A percentile compares a stretch with the other conserved stretches of the same genome.
Conservation (phyloP, 2,329 filamentous ascomycete genomes). For the Elsinoe batatas region DNA sequence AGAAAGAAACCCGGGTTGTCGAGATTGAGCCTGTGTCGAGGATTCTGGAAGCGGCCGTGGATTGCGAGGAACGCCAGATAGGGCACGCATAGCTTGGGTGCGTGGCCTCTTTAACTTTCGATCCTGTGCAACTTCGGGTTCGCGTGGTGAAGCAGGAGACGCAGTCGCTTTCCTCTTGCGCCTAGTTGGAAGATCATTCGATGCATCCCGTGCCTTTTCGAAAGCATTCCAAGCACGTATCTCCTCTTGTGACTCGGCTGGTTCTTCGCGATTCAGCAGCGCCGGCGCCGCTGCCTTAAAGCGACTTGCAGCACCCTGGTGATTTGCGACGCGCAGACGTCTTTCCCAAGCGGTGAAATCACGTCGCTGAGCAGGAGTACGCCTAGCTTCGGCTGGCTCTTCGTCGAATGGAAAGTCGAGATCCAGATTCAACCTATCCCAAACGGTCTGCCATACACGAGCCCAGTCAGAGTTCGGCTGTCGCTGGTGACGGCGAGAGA, state of each 20-base stretch:
- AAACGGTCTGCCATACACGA: conserved; percentile 81
- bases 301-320: conserved; percentile 62
- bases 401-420: conserved; percentile 80
- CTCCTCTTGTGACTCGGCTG: conserved; percentile 58
- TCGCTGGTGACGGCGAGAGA: conserved; percentile 16
- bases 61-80: not conserved
- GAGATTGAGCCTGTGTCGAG: conserved; percentile 24
- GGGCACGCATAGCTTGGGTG: conserved; percentile 35
- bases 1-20: conserved; percentile 65
- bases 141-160: conserved; percentile 56
- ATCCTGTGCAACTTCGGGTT: conserved; percentile 52
- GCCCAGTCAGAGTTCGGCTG: conserved; percentile 47
- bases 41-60: conserved; percentile 20
- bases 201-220: conserved; percentile 67
- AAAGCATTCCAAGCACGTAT: conserved; percentile 81
- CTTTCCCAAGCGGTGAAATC: conserved; percentile 69
- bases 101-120: conserved; percentile 81
- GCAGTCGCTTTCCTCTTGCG: conserved; percentile 75
- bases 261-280: conserved; percentile 41
- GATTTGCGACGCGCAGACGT: conserved; percentile 69
- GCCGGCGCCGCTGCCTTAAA: conserved; percentile 43
- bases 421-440: conserved; percentile 67
- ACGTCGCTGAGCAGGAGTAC: conserved; percentile 45
- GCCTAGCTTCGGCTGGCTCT: conserved; percentile 43
- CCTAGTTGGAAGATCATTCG: conserved; percentile 43